Conservation (phyloP, 176 grass and related monocot species). For the Poa annua region DNA sequence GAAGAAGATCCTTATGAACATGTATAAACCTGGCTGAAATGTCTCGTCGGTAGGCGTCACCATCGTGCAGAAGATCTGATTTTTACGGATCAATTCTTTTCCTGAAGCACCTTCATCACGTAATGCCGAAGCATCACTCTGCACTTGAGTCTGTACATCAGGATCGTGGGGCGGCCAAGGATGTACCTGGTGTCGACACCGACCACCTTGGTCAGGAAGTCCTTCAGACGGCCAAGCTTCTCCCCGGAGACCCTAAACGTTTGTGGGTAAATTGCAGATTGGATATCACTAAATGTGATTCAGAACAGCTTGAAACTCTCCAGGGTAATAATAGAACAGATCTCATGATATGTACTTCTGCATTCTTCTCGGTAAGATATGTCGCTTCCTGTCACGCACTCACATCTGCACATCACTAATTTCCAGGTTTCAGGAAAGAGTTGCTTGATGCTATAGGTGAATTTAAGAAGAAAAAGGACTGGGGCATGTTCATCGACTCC, state of each 20-base stretch:
- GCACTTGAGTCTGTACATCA: constrained; percentile 52
- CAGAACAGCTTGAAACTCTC: constrained; percentile 62
- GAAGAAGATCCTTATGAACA: constrained; percentile 47
- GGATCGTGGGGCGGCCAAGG: not conserved
- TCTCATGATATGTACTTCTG: constrained; percentile 9
- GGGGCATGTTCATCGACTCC: constrained; percentile 82
- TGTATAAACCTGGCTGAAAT: constrained; percentile 45
- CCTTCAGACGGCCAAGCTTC: constrained; percentile 22
- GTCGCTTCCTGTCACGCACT: not conserved
- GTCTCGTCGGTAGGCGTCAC: not conserved
- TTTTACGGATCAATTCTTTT: constrained; percentile 39
- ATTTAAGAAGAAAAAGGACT: constrained; percentile 60
- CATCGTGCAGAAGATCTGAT: constrained; percentile 34
- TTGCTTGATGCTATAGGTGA: constrained; percentile 61
- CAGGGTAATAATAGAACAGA: constrained; percentile 57
- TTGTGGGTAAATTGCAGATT: constrained; percentile 72
- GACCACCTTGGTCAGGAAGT: constrained; percentile 52
- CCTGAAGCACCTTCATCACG: constrained; percentile 45
- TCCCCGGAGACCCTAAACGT: constrained; percentile 52
- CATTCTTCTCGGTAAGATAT: constrained; percentile 2
- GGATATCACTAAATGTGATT: constrained; percentile 69
- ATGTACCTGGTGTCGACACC: constrained; percentile 39
- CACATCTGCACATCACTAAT: not conserved
- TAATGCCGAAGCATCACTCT: constrained; percentile 49
- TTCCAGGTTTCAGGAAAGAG: constrained; percentile 70